These are phyloP conservation scores for Boletus reticulatus DNA, from an alignment of 768 basidiomycete genomes.

Conservation along the genomic window DNA sequence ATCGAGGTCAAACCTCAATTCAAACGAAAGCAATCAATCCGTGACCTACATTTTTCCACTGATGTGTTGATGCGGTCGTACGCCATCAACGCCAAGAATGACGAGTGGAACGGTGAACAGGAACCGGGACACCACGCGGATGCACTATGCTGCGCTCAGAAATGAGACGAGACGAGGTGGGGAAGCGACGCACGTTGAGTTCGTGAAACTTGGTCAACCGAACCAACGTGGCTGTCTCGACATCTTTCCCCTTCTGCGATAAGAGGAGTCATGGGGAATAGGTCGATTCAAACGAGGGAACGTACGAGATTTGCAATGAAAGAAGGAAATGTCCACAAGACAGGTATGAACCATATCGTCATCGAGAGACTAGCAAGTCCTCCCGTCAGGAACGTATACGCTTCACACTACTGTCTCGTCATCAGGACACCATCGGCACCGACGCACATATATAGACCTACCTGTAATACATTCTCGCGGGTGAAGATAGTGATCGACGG, in stretches of 20 bases:
- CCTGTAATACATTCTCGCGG: slow-evolving; percentile 56
- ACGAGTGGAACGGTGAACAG: slow-evolving; percentile 64
- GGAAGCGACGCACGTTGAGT: slow-evolving; percentile 58
- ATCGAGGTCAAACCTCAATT: background rate
- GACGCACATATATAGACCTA: slow-evolving; percentile 26
- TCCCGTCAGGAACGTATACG: slow-evolving; percentile 65
- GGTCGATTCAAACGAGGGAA: background rate
- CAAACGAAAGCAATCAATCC: background rate
- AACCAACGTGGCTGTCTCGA: slow-evolving; percentile 61
- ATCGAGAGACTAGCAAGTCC: slow-evolving; percentile 65
- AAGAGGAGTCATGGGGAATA: background rate
- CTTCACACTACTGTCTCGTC: slow-evolving; percentile 51
- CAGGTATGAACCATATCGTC: slow-evolving; percentile 72
- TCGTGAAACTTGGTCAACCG: slow-evolving; percentile 80
- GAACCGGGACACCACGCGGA: slow-evolving; percentile 73
- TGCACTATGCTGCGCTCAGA: slow-evolving; percentile 40
- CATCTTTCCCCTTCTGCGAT: slow-evolving; percentile 53
- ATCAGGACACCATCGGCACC: slow-evolving; percentile 7
- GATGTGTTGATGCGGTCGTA: slow-evolving; percentile 57
- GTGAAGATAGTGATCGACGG: slow-evolving; percentile 68
- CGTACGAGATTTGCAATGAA: slow-evolving; percentile 63
- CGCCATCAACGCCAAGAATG: slow-evolving; percentile 68
- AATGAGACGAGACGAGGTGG: background rate
- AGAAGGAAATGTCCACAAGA: slow-evolving; percentile 68
- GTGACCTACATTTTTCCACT: slow-evolving; percentile 54